Base-by-base conservation (phyloP, 2,329 filamentous ascomycete species). In the Biscogniauxia mediterranea region DNA sequence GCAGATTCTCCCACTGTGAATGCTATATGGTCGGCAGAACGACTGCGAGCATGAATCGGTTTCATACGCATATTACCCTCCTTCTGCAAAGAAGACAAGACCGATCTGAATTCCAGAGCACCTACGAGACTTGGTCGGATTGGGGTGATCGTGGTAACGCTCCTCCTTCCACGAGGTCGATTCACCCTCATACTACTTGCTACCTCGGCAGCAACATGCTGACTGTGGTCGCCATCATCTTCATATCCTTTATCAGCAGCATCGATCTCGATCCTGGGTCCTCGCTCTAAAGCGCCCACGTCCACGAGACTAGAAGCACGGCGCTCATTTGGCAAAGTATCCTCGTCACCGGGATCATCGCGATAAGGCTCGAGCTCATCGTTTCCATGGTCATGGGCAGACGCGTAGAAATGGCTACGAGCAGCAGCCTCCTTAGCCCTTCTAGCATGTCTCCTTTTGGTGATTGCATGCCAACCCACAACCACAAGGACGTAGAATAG, bases 71-170 rank as follows among this genome's bases (percentile, higher is more conserved):
- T 85, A 65, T 92, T 95, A 70, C 91, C 86, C 59, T 92, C 91
- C 66, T 88, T 90, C 70, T 96, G 89, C 60, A 99, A 78, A 2
- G 93, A 93, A n/a, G 91, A 89, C 53, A 99, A 80, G 2, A 97
- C 89, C 2, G 94, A 94, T 68, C 93, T 86, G 69, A 99, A 99
- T 76, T 99, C 95, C 60, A 99, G 81, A 8, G 92, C 95, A 52
- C 95, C 95, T 3, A 99, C 89, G 54, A 99, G 80, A 79, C 95
- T 98, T 1, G 95, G 94, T 52, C 95, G 85, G 64, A 99, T 97
- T 0, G 93, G 90, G 6, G 89, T 94, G 63, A 93, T 84, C 1
- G 92, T 83, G 0, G 90, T 92, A 66, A 89, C 89, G 66, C 89
- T 86, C 64, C 87, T 84, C 52, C 83, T 83, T 54, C 86, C 82